Conservation (phyloP, 495 filamentous ascomycete species). For the Xylaria longipes region DNA sequence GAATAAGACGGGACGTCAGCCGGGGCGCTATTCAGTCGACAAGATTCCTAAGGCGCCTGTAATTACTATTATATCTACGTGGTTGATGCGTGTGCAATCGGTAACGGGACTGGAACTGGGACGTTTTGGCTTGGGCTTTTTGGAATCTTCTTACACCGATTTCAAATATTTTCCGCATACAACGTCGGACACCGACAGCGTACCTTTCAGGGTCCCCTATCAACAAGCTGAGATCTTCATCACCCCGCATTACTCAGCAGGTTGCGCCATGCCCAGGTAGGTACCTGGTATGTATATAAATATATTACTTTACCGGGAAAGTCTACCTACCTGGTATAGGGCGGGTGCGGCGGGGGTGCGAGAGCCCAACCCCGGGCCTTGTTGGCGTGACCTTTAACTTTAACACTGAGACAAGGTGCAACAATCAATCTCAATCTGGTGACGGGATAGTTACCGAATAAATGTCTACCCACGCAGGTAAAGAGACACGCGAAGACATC, state of each 20-base stretch:
- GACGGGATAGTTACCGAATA: background rate
- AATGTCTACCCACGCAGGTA: background rate
- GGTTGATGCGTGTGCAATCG: background rate
- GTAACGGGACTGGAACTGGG: background rate
- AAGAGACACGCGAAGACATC: background rate
- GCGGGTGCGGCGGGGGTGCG: no score
- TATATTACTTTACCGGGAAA: background rate
- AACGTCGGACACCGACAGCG: background rate
- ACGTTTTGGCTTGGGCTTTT: background rate
- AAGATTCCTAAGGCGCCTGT: background rate
- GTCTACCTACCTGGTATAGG: no score
- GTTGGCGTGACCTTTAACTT: background rate
- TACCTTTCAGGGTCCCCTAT: constrained; percentile 15
- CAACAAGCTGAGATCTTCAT: background rate
- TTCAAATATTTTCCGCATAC: constrained; percentile 20
- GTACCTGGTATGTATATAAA: background rate
- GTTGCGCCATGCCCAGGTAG: constrained; percentile 1
- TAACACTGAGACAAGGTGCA: background rate
- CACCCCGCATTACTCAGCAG: constrained; percentile 38
- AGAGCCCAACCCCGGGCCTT: no score
- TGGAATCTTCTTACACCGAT: constrained; percentile 23
- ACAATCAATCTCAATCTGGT: background rate
- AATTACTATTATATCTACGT: background rate
- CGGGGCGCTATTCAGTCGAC: background rate
- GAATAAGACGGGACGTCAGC: constrained; percentile 1